Evolutionary conservation across 305 asterid genomes (phyloP).

Genomic region (Coffea humblotiana): DNA sequence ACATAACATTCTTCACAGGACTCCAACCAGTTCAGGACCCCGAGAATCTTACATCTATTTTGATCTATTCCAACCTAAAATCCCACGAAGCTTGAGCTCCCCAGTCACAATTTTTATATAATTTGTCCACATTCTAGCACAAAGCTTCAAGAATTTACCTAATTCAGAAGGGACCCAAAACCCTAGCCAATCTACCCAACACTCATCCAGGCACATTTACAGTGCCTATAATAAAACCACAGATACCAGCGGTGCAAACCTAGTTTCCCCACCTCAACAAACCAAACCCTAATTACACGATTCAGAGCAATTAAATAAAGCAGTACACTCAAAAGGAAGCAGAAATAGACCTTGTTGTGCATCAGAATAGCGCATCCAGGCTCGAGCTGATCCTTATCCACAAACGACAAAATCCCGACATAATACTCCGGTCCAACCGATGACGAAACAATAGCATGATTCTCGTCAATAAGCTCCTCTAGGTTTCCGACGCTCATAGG

Average conservation of each 20-base stretch:
- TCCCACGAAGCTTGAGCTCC: background rate
- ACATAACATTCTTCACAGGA: background rate
- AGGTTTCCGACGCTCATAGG: constrained; percentile 94
- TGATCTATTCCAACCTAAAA: background rate
- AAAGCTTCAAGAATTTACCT: background rate
- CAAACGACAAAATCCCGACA: constrained; percentile 84
- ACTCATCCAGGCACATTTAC: background rate
- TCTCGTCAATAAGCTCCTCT: constrained; percentile 95
- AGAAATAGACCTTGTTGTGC: constrained; percentile 77
- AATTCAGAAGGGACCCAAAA: background rate
- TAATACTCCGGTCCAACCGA: constrained; percentile 95
- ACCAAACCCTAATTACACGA: constrained; percentile 22
- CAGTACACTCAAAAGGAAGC: background rate
- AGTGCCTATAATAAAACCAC: background rate
- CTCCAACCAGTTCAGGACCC: background rate
- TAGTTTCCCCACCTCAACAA: background rate
- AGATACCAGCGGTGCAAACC: background rate
- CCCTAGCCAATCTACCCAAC: background rate
- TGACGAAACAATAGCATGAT: constrained; percentile 84
- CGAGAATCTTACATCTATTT: background rate
- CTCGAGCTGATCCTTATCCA: constrained; percentile 92
- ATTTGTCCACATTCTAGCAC: background rate
- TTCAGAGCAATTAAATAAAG: constrained; percentile 6
- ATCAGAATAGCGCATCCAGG: constrained; percentile 94
- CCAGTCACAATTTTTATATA: background rate